phyloP scores from a whole-genome alignment of 306 rosid species.

The Benincasa hispida region DNA sequence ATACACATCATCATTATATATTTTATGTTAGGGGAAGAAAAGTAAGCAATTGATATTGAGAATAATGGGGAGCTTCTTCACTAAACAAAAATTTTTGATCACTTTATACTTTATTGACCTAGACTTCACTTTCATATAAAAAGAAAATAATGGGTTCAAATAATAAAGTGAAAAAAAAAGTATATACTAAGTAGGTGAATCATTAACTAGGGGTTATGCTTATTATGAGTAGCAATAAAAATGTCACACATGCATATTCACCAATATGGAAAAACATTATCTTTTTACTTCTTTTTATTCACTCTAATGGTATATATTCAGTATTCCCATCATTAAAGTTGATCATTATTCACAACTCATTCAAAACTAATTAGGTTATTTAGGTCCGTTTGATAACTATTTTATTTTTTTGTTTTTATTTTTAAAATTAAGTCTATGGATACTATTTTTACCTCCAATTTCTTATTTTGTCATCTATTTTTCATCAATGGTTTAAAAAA shows the following conservation, averaged over 20 bases:
- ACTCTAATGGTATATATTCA: neutral
- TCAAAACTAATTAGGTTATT: neutral
- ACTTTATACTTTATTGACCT: constrained; percentile 9
- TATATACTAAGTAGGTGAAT: constrained; percentile 8
- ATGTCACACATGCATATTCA: neutral
- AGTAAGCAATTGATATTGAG: neutral
- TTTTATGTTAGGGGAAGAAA: neutral
- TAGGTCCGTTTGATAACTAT: neutral
- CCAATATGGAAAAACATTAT: neutral
- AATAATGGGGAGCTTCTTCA: neutral
- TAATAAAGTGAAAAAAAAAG: neutral
- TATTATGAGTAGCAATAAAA: neutral
- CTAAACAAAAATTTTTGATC: neutral
- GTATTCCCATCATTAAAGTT: neutral
- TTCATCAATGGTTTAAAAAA: too few relatives aligned
- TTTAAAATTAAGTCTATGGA: too few relatives aligned
- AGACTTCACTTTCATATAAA: constrained; percentile 5
- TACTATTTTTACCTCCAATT: too few relatives aligned
- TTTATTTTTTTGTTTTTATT: too few relatives aligned
- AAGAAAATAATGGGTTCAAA: neutral
- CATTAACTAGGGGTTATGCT: neutral
- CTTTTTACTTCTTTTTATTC: neutral
- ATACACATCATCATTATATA: neutral
- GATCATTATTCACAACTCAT: neutral
- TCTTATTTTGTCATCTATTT: too few relatives aligned